Evolutionary conservation across 2,329 filamentous ascomycete species (phyloP).

Genomic region (Fusarium duplospermum): DNA sequence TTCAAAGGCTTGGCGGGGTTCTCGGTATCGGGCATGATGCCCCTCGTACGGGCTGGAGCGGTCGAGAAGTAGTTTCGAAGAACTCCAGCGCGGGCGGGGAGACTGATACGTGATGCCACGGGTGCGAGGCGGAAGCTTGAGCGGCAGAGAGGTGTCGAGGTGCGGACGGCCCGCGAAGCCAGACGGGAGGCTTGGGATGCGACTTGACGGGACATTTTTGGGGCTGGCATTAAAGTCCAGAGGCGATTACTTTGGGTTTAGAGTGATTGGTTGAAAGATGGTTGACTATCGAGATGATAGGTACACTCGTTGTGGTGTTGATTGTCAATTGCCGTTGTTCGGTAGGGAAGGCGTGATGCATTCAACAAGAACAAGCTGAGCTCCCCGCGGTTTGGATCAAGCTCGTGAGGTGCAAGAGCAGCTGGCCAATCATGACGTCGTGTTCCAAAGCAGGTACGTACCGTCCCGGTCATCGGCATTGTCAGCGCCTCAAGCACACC

Average conservation of each 20-base stretch:
- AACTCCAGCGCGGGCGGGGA: conserved; percentile 19
- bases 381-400: not conserved
- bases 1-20: conserved; percentile 62
- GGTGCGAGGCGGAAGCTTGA: conserved; percentile 36
- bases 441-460: conserved; percentile 35
- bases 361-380: not conserved
- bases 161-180: conserved; percentile 49
- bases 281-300: not conserved
- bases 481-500: conserved; percentile 16
- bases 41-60: conserved; percentile 51
- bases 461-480: conserved; percentile 30
- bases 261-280: not conserved
- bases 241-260: not conserved
- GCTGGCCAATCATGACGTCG: conserved; percentile 24
- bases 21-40: conserved; percentile 70
- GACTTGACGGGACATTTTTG: conserved; percentile 48
- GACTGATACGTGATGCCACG: conserved; percentile 4
- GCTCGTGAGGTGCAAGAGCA: conserved; percentile 17
- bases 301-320: conserved; percentile 2
- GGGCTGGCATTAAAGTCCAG: conserved; percentile 2
- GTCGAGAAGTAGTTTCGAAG: conserved; percentile 48
- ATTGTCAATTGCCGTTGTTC: conserved; percentile 19
- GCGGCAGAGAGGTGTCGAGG: conserved; percentile 35
- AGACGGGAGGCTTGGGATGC: conserved; percentile 54
- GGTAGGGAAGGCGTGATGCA: conserved; percentile 15